Conservation (phyloP, 257 asterid genomes). For the Voacanga thouarsii region DNA sequence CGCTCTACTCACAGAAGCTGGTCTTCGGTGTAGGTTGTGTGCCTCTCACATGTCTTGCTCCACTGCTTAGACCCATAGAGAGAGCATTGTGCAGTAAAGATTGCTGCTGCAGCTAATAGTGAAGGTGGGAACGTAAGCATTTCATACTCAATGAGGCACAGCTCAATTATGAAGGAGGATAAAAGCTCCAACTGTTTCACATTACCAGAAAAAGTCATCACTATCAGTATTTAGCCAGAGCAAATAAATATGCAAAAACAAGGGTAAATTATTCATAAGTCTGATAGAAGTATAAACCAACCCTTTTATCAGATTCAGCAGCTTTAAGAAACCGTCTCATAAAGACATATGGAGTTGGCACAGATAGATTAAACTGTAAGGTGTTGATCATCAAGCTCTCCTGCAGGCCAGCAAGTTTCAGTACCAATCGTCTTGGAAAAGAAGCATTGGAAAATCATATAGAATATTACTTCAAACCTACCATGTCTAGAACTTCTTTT, state of each 20-base stretch:
- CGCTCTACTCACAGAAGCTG: conserved; percentile 58
- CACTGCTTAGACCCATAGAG: conserved; percentile 52
- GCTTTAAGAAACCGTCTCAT: conserved; percentile 87
- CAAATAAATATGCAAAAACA: neutral
- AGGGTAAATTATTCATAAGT: neutral
- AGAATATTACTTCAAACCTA: conserved; percentile 10
- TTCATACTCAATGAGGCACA: conserved; percentile 76
- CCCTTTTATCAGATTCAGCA: conserved; percentile 69
- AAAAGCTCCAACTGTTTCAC: conserved; percentile 63
- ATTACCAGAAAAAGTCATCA: conserved; percentile 11
- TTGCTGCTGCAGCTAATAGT: conserved; percentile 81
- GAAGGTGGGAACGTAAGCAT: conserved; percentile 86
- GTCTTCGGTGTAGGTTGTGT: conserved; percentile 49
- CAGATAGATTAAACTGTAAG: conserved; percentile 70
- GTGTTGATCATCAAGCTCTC: conserved; percentile 75
- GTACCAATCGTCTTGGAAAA: neutral
- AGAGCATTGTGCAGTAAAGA: conserved; percentile 72
- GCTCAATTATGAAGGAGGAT: conserved; percentile 70
- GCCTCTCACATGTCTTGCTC: conserved; percentile 63
- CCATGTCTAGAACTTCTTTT: conserved; percentile 87
- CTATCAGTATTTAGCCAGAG: conserved; percentile 3
- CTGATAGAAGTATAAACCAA: conserved; percentile 18
- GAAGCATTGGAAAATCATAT: neutral
- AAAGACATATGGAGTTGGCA: conserved; percentile 84
- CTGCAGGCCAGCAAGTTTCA: conserved; percentile 30